These are phyloP conservation scores for Ilex aquifolium DNA, from an alignment of 257 asterid genomes.

Conservation along the genomic window DNA sequence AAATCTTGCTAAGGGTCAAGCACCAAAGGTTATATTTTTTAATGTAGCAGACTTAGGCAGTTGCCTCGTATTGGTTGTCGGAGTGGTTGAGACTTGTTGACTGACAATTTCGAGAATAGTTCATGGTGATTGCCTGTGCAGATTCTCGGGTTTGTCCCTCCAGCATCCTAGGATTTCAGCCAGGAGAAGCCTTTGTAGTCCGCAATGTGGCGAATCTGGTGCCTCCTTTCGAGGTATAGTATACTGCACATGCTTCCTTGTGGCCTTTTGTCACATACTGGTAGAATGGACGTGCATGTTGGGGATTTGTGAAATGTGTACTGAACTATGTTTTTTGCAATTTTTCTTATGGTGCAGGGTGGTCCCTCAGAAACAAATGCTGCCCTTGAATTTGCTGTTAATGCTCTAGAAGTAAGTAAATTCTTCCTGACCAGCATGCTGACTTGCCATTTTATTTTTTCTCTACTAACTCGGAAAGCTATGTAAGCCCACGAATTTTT, in stretches of 20 bases:
- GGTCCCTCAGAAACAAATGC: slow-evolving; percentile 95
- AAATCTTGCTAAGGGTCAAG: slow-evolving; percentile 64
- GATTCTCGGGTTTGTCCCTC: slow-evolving; percentile 98
- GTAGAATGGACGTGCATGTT: too few relatives aligned
- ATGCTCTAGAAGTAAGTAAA: slow-evolving; percentile 67
- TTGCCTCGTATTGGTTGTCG: too few relatives aligned
- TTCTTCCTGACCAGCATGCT: neutral
- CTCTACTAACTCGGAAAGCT: too few relatives aligned
- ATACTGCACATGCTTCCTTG: neutral
- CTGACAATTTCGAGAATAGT: slow-evolving; percentile 58
- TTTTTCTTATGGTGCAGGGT: slow-evolving; percentile 47
- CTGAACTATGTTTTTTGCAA: neutral
- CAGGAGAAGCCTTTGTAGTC: slow-evolving; percentile 92
- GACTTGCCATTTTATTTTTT: too few relatives aligned
- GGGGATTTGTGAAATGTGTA: neutral
- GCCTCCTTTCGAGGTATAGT: slow-evolving; percentile 73
- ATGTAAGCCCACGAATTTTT: too few relatives aligned
- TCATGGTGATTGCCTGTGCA: slow-evolving; percentile 98
- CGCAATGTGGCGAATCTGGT: slow-evolving; percentile 92
- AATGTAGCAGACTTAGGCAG: too few relatives aligned
- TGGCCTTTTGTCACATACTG: too few relatives aligned
- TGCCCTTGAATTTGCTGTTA: slow-evolving; percentile 95
- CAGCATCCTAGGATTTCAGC: slow-evolving; percentile 81
- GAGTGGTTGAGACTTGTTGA: neutral
- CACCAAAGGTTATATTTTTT: slow-evolving; percentile 64